These are phyloP conservation scores for Nidularia pulvinata DNA, from an alignment of 768 basidiomycete genomes.

Conservation along the genomic window DNA sequence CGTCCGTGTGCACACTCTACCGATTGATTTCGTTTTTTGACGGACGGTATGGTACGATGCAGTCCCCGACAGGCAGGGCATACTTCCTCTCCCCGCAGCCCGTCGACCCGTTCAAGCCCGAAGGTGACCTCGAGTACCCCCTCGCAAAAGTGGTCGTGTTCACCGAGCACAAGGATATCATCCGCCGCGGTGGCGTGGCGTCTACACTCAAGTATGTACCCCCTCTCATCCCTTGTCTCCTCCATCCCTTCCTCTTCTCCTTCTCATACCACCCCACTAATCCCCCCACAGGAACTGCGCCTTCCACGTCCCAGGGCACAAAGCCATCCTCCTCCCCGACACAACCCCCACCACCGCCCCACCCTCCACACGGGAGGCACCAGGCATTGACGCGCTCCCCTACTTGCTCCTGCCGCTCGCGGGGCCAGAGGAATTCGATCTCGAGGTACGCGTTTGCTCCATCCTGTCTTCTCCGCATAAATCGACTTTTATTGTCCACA, in stretches of 20 bases:
- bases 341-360: conserved; percentile 51
- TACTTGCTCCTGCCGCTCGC: conserved; percentile 89
- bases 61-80: conserved; percentile 78
- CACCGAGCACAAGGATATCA: conserved; percentile 87
- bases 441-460: conserved; percentile 61
- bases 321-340: conserved; percentile 71
- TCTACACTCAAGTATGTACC: conserved; percentile 82
- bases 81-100: conserved; percentile 78
- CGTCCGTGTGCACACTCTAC: conserved; percentile 16
- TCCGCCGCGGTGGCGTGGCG: conserved; percentile 85
- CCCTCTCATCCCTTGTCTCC: conserved; percentile 1
- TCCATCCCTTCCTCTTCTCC: no score
- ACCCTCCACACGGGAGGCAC: conserved; percentile 54
- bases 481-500: no score
- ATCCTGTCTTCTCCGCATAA: neutral
- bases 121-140: conserved; percentile 67
- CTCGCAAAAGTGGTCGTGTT: conserved; percentile 82
- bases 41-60: neutral
- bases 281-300: conserved; percentile 67
- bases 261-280: conserved; percentile 5
- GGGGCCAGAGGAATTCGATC: conserved; percentile 93
- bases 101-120: conserved; percentile 39
- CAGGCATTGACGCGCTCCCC: conserved; percentile 85
- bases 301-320: conserved; percentile 69
- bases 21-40: neutral